These are phyloP conservation scores for Cutaneotrichosporon spelunceum DNA, from an alignment of 1,284 basidiomycete genomes.

Conservation along the genomic window DNA sequence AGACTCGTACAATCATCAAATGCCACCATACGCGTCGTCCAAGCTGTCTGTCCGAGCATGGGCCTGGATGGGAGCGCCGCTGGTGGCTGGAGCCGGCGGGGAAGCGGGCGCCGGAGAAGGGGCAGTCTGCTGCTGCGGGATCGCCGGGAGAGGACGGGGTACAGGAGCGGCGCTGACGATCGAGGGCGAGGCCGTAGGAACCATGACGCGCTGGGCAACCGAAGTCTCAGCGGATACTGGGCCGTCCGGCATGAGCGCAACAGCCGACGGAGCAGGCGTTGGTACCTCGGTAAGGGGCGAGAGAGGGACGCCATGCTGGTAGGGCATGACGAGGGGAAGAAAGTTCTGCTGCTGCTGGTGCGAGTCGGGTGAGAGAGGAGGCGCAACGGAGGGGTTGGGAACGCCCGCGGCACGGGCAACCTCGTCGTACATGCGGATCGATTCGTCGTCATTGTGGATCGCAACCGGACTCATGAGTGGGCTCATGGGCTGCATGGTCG, in stretches of 20 bases:
- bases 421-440: constrained; percentile 40
- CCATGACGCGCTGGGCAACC: background rate
- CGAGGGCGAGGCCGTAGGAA: background rate
- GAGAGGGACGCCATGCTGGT: constrained; percentile 47
- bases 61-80: constrained; percentile 26
- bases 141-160: constrained; percentile 5
- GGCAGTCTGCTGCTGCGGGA: background rate
- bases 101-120: constrained; percentile 20
- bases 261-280: constrained; percentile 25
- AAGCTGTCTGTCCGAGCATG: constrained; percentile 34
- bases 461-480: constrained; percentile 29
- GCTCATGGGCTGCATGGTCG: constrained; percentile 38
- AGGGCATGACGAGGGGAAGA: constrained; percentile 33
- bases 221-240: background rate
- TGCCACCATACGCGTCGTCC: constrained; percentile 48
- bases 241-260: background rate
- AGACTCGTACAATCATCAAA: constrained; percentile 25
- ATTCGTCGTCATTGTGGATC: constrained; percentile 18
- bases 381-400: constrained; percentile 4
- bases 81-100: constrained; percentile 31
- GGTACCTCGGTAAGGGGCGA: constrained; percentile 43
- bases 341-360: constrained; percentile 17
- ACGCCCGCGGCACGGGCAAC: constrained; percentile 43
- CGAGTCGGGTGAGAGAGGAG: constrained; percentile 14
- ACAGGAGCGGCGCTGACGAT: background rate